A percentile compares a stretch with the other conserved stretches of the same genome.
These are phyloP conservation scores for Hypoxylon sp. DNA, from an alignment of 2,329 filamentous ascomycete genomes.

Conservation along the genomic window DNA sequence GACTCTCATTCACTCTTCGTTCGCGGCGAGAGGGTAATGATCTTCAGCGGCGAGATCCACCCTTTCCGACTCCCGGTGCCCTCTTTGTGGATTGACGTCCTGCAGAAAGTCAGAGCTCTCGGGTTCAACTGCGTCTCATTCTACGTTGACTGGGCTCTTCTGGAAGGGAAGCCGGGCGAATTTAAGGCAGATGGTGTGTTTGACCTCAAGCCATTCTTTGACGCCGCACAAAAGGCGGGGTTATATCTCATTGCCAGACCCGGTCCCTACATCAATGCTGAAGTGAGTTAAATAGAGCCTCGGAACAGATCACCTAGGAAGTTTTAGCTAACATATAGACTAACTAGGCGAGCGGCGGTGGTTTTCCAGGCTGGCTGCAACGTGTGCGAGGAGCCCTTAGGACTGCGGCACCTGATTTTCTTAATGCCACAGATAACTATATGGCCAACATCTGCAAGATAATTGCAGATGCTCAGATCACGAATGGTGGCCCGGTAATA, in stretches of 20 bases:
- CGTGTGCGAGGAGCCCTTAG: slow-evolving; percentile 75
- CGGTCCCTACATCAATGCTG: slow-evolving; percentile 84
- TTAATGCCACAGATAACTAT: slow-evolving; percentile 75
- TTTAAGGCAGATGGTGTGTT: slow-evolving; percentile 81
- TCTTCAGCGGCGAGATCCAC: slow-evolving; percentile 78
- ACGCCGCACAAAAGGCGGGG: slow-evolving; percentile 79
- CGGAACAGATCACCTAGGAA: not conserved
- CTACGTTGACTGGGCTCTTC: slow-evolving; percentile 83
- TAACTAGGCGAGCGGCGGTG: slow-evolving; percentile 70
- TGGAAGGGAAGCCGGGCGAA: slow-evolving; percentile 79
- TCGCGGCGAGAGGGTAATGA: slow-evolving; percentile 74
- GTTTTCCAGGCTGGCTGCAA: slow-evolving; percentile 85
- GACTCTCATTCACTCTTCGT: slow-evolving; percentile 77
- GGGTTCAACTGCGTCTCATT: slow-evolving; percentile 87
- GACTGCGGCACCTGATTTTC: slow-evolving; percentile 72
- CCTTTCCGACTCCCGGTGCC: slow-evolving; percentile 67
- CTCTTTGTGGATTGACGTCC: slow-evolving; percentile 74
- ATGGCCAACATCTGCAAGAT: slow-evolving; percentile 72
- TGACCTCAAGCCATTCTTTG: slow-evolving; percentile 80
- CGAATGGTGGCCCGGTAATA: slow-evolving; percentile 84
- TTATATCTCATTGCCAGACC: slow-evolving; percentile 80
- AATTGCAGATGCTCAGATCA: slow-evolving; percentile 84
- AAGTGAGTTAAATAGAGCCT: slow-evolving; percentile 62
- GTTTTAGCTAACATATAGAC: not conserved
- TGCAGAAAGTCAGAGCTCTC: slow-evolving; percentile 86